Conservation (phyloP, 139 green algal genomes). For the Coccomyxa sp. region DNA sequence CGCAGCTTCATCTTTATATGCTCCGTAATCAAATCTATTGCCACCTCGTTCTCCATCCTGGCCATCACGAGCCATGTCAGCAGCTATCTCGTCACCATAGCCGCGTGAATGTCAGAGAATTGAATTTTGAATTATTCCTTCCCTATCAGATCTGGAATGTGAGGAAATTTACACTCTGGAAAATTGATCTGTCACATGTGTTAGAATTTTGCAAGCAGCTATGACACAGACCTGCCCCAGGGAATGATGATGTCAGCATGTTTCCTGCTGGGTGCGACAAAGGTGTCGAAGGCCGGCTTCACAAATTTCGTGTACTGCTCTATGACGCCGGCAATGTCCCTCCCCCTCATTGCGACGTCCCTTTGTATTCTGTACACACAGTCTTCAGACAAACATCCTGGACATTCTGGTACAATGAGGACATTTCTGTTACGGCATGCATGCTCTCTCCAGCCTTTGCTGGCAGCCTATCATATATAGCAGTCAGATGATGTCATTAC, state of each 20-base stretch:
- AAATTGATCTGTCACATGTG: background rate
- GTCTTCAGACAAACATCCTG: background rate
- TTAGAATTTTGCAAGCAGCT: background rate
- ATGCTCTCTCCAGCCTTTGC: background rate
- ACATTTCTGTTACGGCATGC: background rate
- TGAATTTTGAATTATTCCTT: too few relatives aligned
- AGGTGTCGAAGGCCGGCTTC: slow-evolving; percentile 92
- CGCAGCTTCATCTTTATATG: slow-evolving; percentile 93
- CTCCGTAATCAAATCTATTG: slow-evolving; percentile 96
- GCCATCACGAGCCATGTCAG: background rate
- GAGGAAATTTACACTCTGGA: background rate
- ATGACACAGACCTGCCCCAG: slow-evolving; percentile 40
- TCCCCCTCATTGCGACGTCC: slow-evolving; percentile 79
- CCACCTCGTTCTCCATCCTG: slow-evolving; percentile 69
- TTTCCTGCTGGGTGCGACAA: slow-evolving; percentile 74
- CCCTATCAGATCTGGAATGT: too few relatives aligned
- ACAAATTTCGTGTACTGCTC: slow-evolving; percentile 93
- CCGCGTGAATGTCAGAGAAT: too few relatives aligned
- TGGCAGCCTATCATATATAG: background rate
- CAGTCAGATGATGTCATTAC: too few relatives aligned
- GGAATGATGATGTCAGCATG: slow-evolving; percentile 95
- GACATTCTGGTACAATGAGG: background rate
- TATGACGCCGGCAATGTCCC: slow-evolving; percentile 86
- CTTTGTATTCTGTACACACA: slow-evolving; percentile 73
- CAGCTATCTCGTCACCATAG: background rate